A percentile compares a stretch with the other conserved stretches of the same genome.
These are phyloP conservation scores for Waitea zeae DNA, from an alignment of 1,284 basidiomycete species.

Conservation along the genomic window DNA sequence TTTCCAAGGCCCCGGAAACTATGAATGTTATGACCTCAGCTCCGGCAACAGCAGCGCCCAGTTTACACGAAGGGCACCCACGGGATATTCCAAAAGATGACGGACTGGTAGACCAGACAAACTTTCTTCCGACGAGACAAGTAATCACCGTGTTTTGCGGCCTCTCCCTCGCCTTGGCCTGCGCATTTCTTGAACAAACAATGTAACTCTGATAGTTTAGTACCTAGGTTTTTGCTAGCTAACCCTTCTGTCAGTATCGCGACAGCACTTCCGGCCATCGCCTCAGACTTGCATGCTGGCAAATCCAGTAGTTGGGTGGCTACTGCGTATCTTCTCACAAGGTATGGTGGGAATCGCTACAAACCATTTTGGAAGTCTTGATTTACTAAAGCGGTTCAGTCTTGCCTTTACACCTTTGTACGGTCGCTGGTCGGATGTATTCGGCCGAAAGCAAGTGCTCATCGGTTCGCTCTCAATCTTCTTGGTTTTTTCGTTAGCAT, in stretches of 20 bases:
- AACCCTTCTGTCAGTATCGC: slow-evolving; percentile 16
- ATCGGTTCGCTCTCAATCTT: slow-evolving; percentile 18
- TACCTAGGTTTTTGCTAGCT: slow-evolving; percentile 9
- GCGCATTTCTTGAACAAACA: slow-evolving; percentile 5
- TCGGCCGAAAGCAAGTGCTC: slow-evolving; percentile 25
- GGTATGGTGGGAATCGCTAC: slow-evolving; percentile 2
- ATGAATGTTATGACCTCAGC: too few species aligned
- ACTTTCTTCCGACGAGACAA: slow-evolving; percentile 24
- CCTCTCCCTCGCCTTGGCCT: slow-evolving; percentile 6
- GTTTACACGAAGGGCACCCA: too few species aligned
- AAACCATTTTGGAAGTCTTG: background rate
- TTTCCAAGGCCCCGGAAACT: too few species aligned
- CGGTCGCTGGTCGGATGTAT: slow-evolving; percentile 15
- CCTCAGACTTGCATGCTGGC: slow-evolving; percentile 18
- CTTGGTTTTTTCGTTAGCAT: slow-evolving; percentile 17
- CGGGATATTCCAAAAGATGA: too few species aligned
- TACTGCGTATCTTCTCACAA: slow-evolving; percentile 9
- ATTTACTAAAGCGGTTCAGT: slow-evolving; percentile 8
- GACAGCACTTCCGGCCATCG: slow-evolving; percentile 22
- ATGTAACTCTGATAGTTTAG: slow-evolving; percentile 11
- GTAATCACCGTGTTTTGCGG: slow-evolving; percentile 20
- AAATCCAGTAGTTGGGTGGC: slow-evolving; percentile 14
- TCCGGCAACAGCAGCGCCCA: too few species aligned
- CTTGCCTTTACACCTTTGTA: slow-evolving; percentile 19
- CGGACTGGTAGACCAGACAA: slow-evolving; percentile 25